Evolutionary conservation across 2,329 filamentous ascomycete genomes (phyloP).

Genomic region (Trichoderma lentiforme): DNA sequence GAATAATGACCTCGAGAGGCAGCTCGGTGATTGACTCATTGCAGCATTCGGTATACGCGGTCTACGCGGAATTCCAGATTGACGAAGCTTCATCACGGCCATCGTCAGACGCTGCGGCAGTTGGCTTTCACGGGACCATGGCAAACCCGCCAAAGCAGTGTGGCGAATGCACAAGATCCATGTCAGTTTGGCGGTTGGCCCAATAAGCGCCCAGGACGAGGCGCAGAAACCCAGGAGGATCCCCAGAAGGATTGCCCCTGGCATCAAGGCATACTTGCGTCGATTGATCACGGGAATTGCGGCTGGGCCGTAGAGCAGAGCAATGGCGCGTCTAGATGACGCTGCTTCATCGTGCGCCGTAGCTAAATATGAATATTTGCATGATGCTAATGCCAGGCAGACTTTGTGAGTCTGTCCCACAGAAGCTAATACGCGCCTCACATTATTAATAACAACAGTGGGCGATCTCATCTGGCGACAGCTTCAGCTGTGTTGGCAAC

Average conservation of each 20-base stretch:
- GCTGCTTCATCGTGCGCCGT: background rate
- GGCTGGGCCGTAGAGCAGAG: background rate
- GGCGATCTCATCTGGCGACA: background rate
- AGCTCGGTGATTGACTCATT: background rate
- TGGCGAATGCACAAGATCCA: constrained; percentile 11
- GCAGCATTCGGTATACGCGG: background rate
- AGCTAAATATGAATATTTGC: constrained; percentile 4
- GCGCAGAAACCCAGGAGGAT: constrained; percentile 15
- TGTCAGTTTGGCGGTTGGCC: constrained; percentile 12
- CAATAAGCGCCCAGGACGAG: constrained; percentile 17
- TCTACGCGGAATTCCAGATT: background rate
- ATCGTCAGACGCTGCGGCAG: background rate
- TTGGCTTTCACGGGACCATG: background rate
- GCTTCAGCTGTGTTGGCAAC: background rate
- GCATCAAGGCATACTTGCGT: constrained; percentile 15
- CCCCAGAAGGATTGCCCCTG: constrained; percentile 15
- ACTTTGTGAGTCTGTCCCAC: background rate
- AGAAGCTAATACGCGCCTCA: background rate
- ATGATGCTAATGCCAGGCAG: constrained; percentile 10
- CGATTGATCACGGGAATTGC: constrained; percentile 10
- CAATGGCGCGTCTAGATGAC: constrained; percentile 11
- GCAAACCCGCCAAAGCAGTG: background rate
- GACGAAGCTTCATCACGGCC: background rate
- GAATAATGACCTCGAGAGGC: background rate
- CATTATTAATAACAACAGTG: constrained; percentile 8